Evolutionary conservation across 495 filamentous ascomycete species (phyloP).

Genomic region (Saxophila tyrrhenica): DNA sequence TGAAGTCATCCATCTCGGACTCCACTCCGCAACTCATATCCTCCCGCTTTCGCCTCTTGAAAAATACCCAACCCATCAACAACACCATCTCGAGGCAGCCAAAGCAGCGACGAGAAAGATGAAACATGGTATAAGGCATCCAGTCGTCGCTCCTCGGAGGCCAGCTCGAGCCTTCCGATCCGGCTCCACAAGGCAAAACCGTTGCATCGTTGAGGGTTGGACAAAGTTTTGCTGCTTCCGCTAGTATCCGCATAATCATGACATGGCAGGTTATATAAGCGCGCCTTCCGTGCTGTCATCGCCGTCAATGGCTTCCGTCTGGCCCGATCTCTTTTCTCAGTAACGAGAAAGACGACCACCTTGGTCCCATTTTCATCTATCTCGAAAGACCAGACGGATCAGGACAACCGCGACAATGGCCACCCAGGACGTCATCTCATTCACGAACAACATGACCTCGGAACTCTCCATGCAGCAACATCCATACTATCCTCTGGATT

Average conservation of each 20-base stretch:
- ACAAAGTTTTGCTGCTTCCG: background rate
- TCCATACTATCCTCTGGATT: conserved; percentile 61
- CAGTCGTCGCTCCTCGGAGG: background rate
- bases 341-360: no score
- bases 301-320: no score
- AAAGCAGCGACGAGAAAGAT: no score
- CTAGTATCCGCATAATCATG: background rate
- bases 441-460: conserved; percentile 1
- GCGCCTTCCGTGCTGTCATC: background rate
- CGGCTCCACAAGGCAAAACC: background rate
- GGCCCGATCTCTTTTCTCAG: no score
- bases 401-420: background rate
- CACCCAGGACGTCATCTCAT: background rate
- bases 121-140: no score
- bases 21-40: no score
- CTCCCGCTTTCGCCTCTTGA: no score
- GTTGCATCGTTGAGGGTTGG: background rate
- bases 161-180: background rate
- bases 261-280: background rate
- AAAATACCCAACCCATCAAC: no score
- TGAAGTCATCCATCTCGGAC: no score
- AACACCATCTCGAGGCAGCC: no score
- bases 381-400: no score
- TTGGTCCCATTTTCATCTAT: no score
- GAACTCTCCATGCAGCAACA: conserved; percentile 32